These are phyloP conservation scores for Hemileccinum impolitum DNA, from an alignment of 768 basidiomycete genomes.

Conservation along the genomic window DNA sequence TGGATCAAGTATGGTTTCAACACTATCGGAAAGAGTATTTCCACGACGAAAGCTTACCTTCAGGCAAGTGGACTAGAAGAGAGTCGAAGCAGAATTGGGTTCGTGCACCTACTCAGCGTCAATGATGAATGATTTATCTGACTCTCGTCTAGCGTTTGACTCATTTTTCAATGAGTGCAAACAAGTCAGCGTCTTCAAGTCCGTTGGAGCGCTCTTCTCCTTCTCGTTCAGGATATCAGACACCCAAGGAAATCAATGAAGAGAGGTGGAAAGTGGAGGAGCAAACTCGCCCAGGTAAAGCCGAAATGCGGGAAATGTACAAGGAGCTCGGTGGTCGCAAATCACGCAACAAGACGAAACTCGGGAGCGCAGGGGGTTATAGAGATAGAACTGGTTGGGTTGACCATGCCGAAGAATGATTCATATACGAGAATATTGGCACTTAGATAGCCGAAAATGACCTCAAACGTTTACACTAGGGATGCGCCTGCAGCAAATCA, in stretches of 20 bases:
- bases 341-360: constrained; percentile 66
- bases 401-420: constrained; percentile 32
- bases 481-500: constrained; percentile 12
- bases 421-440: not conserved
- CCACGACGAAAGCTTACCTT: constrained; percentile 71
- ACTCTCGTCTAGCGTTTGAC: constrained; percentile 47
- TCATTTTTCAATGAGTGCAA: constrained; percentile 38
- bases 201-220: constrained; percentile 50
- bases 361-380: constrained; percentile 56
- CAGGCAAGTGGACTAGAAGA: constrained; percentile 87
- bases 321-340: constrained; percentile 89
- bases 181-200: constrained; percentile 39
- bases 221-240: constrained; percentile 61
- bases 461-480: not conserved
- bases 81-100: constrained; percentile 96
- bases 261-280: constrained; percentile 67
- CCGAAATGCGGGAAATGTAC: constrained; percentile 89
- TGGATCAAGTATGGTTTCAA: constrained; percentile 82
- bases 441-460: not conserved
- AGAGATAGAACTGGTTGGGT: constrained; percentile 84
- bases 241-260: constrained; percentile 74
- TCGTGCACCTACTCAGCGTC: not conserved
- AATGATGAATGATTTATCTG: not conserved
- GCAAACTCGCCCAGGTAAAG: constrained; percentile 59
- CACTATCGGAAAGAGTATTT: constrained; percentile 87